These are phyloP conservation scores for Parastagonospora nodorum DNA, from an alignment of 2,329 filamentous ascomycete species.

Conservation along the genomic window DNA sequence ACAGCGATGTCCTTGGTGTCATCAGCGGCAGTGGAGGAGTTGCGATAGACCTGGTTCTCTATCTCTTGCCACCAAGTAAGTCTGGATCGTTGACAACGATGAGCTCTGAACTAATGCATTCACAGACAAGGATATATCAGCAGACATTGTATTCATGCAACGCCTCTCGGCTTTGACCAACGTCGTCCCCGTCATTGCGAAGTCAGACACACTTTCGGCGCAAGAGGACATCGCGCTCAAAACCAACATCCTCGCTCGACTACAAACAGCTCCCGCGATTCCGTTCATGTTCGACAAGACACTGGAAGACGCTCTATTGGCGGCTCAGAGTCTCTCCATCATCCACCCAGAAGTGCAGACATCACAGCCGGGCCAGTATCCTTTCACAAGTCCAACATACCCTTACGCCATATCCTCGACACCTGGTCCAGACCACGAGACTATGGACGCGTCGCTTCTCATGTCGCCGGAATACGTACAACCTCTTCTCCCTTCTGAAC, in stretches of 20 bases:
- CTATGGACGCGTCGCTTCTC: constrained; percentile 88
- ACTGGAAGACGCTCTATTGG: constrained; percentile 42
- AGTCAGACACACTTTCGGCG: constrained; percentile 70
- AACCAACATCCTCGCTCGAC: constrained; percentile 60
- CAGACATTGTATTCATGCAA: constrained; percentile 73
- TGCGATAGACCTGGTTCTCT: constrained; percentile 84
- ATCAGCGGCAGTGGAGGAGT: constrained; percentile 81
- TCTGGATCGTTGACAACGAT: not conserved
- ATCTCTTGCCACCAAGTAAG: constrained; percentile 76
- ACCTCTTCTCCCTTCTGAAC: constrained; percentile 77
- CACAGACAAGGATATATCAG: constrained; percentile 48
- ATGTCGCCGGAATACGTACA: constrained; percentile 92
- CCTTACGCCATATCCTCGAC: constrained; percentile 81
- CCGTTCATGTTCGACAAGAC: constrained; percentile 68
- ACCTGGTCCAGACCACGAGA: constrained; percentile 72
- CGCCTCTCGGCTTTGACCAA: constrained; percentile 76
- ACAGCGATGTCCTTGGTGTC: constrained; percentile 75
- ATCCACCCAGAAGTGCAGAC: constrained; percentile 9
- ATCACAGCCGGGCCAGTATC: constrained; percentile 28
- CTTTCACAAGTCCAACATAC: constrained; percentile 44
- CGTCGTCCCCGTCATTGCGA: constrained; percentile 80
- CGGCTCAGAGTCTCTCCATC: constrained; percentile 38
- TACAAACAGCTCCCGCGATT: constrained; percentile 63
- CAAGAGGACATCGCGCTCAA: constrained; percentile 66
- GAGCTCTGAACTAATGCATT: constrained; percentile 20